Evolutionary conservation across 495 filamentous ascomycete species (phyloP).

Genomic region (Hamigera avellanea): DNA sequence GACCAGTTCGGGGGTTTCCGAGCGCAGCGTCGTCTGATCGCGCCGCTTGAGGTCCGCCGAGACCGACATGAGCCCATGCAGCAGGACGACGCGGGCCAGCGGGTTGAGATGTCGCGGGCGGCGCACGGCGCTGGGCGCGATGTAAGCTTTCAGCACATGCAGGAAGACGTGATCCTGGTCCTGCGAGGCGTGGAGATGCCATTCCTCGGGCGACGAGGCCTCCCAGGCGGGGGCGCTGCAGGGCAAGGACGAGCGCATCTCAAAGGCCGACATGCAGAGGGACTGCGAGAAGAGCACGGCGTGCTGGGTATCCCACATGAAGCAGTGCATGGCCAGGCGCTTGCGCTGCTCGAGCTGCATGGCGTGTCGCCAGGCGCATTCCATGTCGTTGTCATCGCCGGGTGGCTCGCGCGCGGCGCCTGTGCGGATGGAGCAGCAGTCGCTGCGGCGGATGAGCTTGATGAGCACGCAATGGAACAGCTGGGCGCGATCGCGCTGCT

Average conservation of each 20-base stretch:
- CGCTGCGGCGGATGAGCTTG: constrained; percentile 44
- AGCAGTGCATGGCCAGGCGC: constrained; percentile 41
- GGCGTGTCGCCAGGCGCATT: constrained; percentile 38
- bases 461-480: constrained; percentile 47
- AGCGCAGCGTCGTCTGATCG: constrained; percentile 38
- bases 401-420: constrained; percentile 13
- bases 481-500: constrained; percentile 43
- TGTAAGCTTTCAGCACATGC: constrained; percentile 38
- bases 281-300: constrained; percentile 44
- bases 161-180: constrained; percentile 28
- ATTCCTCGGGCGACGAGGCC: constrained; percentile 33
- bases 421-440: constrained; percentile 33
- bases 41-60: constrained; percentile 43
- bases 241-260: constrained; percentile 37
- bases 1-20: constrained; percentile 25
- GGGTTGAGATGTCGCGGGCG: constrained; percentile 31
- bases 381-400: constrained; percentile 18
- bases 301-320: constrained; percentile 50
- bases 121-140: constrained; percentile 21
- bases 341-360: constrained; percentile 43
- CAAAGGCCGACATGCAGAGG: constrained; percentile 47
- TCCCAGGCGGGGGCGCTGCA: constrained; percentile 39
- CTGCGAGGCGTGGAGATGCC: constrained; percentile 21
- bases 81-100: constrained; percentile 33
- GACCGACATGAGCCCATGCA: constrained; percentile 46